Conservation (phyloP, 2,329 filamentous ascomycete genomes). For the Fusarium illudens region DNA sequence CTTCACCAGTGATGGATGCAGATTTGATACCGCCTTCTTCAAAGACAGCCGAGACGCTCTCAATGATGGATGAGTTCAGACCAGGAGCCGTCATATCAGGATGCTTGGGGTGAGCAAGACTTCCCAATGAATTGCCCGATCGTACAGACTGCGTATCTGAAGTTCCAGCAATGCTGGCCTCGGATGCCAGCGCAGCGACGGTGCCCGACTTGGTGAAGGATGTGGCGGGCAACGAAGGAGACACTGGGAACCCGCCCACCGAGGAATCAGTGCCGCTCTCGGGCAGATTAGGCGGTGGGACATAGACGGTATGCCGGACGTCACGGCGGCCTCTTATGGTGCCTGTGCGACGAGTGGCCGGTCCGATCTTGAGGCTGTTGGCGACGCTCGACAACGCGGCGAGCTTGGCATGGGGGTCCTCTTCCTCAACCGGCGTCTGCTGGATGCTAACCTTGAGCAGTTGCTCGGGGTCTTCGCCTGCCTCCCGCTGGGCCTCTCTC, state of each 20-base stretch:
- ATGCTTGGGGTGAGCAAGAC: constrained; percentile 76
- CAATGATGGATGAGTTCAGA: constrained; percentile 87
- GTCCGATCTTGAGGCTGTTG: constrained; percentile 72
- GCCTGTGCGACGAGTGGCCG: constrained; percentile 73
- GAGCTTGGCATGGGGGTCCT: constrained; percentile 76
- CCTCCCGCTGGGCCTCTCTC: constrained; percentile 61
- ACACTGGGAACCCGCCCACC: constrained; percentile 27
- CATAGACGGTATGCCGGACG: constrained; percentile 88
- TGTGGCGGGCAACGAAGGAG: constrained; percentile 30
- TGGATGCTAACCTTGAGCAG: constrained; percentile 83
- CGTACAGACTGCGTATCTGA: constrained; percentile 93
- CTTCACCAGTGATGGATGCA: constrained; percentile 82
- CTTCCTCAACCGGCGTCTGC: constrained; percentile 79
- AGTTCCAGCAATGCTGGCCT: constrained; percentile 63
- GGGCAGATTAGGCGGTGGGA: constrained; percentile 60
- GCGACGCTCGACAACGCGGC: constrained; percentile 80
- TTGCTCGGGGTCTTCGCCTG: constrained; percentile 67
- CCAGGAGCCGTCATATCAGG: constrained; percentile 82
- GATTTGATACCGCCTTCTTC: constrained; percentile 76
- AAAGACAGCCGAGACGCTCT: constrained; percentile 88
- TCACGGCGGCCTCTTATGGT: constrained; percentile 90
- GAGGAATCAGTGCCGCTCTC: constrained; percentile 45
- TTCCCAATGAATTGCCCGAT: constrained; percentile 82
- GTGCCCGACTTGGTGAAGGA: constrained; percentile 50
- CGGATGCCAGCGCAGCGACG: constrained; percentile 67